Percentiles rank a stretch among this genome's conserved stretches.
Conservation (phyloP, 257 asterid genomes). For the Ilex aquifolium region DNA sequence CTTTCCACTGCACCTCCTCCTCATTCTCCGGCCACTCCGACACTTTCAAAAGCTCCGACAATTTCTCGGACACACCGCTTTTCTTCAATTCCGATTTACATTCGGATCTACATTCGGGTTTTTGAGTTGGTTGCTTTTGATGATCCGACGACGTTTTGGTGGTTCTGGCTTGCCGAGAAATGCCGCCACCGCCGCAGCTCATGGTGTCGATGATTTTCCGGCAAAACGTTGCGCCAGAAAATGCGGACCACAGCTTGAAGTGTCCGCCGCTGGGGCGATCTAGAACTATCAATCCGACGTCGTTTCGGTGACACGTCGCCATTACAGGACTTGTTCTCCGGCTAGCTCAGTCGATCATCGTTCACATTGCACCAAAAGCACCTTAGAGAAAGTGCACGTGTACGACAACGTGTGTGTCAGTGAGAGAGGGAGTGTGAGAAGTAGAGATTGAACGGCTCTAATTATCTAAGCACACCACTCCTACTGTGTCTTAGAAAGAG, state of each 20-base stretch:
- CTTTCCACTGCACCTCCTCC: conserved; percentile 46
- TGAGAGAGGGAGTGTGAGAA: too few species aligned
- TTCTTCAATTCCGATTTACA: conserved; percentile 2
- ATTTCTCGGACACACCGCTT: conserved; percentile 46
- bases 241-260: conserved; percentile 46
- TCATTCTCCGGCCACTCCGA: conserved; percentile 64
- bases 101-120: conserved; percentile 17
- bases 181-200: conserved; percentile 51
- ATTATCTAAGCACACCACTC: too few species aligned
- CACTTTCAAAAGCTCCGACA: conserved; percentile 60
- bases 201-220: conserved; percentile 59
- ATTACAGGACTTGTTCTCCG: conserved; percentile 7
- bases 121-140: conserved; percentile 13
- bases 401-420: too few species aligned
- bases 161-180: too few species aligned
- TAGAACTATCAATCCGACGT: conserved; percentile 52
- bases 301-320: conserved; percentile 39
- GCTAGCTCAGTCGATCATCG: neutral
- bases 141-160: conserved; percentile 11
- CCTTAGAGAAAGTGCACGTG: too few species aligned
- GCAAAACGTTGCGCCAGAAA: conserved; percentile 23
- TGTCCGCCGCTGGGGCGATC: conserved; percentile 24
- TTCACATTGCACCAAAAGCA: too few species aligned
- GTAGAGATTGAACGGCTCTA: too few species aligned
- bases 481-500: too few species aligned